A percentile compares a stretch with the other conserved stretches of the same genome.
phyloP scores from a whole-genome alignment of 768 basidiomycete genomes.

The Lentinus tigrinus region DNA sequence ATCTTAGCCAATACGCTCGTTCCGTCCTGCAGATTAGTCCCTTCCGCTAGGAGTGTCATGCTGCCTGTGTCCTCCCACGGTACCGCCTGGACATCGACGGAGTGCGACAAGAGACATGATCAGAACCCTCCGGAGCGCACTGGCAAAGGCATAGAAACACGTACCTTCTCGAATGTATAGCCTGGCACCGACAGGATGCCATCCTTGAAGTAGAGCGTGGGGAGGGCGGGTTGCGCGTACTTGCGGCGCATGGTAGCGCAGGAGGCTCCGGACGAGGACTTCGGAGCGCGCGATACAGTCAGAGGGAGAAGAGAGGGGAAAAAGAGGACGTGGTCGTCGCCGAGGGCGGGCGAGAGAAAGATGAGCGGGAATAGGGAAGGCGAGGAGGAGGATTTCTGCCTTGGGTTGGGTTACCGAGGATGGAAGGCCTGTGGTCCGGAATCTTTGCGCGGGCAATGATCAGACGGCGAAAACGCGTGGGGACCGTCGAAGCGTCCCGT shows the following conservation, averaged over 20 bases:
- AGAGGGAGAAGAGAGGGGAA: neutral
- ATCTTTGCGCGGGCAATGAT: too few species aligned
- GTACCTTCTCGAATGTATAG: conserved; percentile 69
- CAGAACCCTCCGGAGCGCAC: neutral
- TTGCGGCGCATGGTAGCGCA: conserved; percentile 47
- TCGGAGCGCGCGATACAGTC: neutral
- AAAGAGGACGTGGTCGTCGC: neutral
- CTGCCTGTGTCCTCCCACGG: conserved; percentile 76
- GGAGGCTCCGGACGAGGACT: conserved; percentile 4
- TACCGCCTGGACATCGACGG: conserved; percentile 40
- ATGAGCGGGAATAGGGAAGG: neutral
- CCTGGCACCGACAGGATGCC: conserved; percentile 63
- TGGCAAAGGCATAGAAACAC: neutral
- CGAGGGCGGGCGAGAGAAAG: neutral
- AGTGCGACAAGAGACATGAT: neutral
- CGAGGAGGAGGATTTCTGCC: neutral
- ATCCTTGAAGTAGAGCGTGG: conserved; percentile 56
- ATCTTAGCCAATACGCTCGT: conserved; percentile 72
- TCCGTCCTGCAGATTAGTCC: conserved; percentile 67
- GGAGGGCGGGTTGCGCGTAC: conserved; percentile 55
- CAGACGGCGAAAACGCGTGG: too few species aligned
- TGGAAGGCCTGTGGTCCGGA: neutral
- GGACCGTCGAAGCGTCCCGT: too few species aligned
- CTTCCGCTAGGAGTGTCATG: conserved; percentile 67
- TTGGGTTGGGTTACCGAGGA: neutral